These are phyloP conservation scores for Penicillium cosmopolitanum DNA, from an alignment of 495 filamentous ascomycete genomes.

Conservation along the genomic window DNA sequence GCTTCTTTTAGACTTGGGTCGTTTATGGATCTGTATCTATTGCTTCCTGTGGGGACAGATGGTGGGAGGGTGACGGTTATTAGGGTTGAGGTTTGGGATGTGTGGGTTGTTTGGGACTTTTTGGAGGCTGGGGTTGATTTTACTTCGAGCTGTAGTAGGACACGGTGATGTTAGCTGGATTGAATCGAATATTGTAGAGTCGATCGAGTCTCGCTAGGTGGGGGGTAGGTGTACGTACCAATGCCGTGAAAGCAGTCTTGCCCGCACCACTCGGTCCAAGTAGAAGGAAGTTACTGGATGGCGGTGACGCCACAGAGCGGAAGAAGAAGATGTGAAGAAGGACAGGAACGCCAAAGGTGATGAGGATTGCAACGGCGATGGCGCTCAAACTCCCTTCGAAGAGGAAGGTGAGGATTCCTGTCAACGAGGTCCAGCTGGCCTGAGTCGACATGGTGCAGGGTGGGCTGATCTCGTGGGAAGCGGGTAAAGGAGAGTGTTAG, in stretches of 20 bases:
- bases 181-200: neutral
- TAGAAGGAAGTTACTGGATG: slow-evolving; percentile 80
- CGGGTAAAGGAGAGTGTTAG: slow-evolving; percentile 9
- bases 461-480: slow-evolving; percentile 18
- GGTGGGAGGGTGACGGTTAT: slow-evolving; percentile 74
- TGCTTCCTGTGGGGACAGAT: slow-evolving; percentile 61
- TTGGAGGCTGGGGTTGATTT: slow-evolving; percentile 38
- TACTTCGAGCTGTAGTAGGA: slow-evolving; percentile 49
- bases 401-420: slow-evolving; percentile 44
- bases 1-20: slow-evolving; percentile 68
- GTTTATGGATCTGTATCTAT: slow-evolving; percentile 69
- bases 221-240: slow-evolving; percentile 51
- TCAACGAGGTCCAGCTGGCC: slow-evolving; percentile 39
- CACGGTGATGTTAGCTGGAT: slow-evolving; percentile 1
- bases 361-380: slow-evolving; percentile 66
- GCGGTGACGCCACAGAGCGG: slow-evolving; percentile 61
- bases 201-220: neutral
- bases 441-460: slow-evolving; percentile 37
- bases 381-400: slow-evolving; percentile 48
- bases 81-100: slow-evolving; percentile 74
- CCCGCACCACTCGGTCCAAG: slow-evolving; percentile 82
- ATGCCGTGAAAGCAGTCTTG: slow-evolving; percentile 86
- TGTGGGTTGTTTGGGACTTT: slow-evolving; percentile 65
- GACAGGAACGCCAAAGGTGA: slow-evolving; percentile 74
- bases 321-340: slow-evolving; percentile 79